Conservation (phyloP, 192 early-diverging fungal species). For the Linnemannia schmuckeri region DNA sequence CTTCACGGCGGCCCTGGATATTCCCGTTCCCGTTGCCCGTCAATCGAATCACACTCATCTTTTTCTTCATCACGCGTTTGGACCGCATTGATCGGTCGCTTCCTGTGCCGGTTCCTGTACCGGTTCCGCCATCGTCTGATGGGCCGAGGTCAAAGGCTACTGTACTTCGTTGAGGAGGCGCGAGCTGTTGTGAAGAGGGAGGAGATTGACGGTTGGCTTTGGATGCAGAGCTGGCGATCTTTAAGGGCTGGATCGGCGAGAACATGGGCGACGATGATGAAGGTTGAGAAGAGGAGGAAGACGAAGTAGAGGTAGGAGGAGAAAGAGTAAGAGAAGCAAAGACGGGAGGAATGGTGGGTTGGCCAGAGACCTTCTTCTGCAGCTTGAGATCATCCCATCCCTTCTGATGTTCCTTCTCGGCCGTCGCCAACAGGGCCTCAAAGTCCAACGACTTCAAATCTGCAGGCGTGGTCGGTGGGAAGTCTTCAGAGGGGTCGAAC, state of each 20-base stretch:
- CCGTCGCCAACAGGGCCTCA: conserved; percentile 35
- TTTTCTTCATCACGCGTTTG: conserved; percentile 34
- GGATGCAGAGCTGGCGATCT: conserved; percentile 12
- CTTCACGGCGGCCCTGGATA: conserved; percentile 19
- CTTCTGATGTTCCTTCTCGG: conserved; percentile 44
- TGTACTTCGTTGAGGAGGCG: conserved; percentile 6
- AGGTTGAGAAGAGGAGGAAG: neutral
- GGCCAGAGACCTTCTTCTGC: conserved; percentile 23
- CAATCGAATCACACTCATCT: conserved; percentile 29
- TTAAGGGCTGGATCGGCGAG: conserved; percentile 13
- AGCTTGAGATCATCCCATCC: conserved; percentile 35
- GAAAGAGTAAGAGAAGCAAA: neutral
- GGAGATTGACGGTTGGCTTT: neutral
- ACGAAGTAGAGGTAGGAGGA: neutral
- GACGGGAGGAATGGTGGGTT: neutral
- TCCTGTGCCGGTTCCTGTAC: conserved; percentile 36
- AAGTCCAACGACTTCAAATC: conserved; percentile 47
- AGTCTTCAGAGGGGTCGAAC: conserved; percentile 35
- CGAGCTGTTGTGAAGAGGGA: neutral
- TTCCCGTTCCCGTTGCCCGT: conserved; percentile 22
- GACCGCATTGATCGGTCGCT: conserved; percentile 43
- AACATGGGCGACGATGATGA: neutral
- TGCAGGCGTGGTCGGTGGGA: conserved; percentile 27
- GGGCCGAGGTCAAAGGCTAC: conserved; percentile 42
- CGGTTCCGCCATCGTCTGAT: conserved; percentile 34